These are phyloP conservation scores for Sporothrix sp. DNA, from an alignment of 2,329 filamentous ascomycete species.

Conservation along the genomic window DNA sequence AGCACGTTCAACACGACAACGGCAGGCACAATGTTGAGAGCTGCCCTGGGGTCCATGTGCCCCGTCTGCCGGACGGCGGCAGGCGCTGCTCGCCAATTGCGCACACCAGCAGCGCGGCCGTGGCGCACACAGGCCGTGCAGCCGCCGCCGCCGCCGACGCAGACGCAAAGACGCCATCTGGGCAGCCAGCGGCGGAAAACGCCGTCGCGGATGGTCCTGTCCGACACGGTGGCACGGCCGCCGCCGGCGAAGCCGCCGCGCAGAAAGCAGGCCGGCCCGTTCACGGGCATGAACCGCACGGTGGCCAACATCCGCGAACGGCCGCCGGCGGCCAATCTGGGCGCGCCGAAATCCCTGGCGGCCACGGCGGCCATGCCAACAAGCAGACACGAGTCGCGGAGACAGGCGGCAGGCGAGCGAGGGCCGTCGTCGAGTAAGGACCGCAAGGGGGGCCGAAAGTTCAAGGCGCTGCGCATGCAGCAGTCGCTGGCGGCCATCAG, in stretches of 20 bases:
- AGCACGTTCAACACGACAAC: background rate
- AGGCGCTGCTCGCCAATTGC: background rate
- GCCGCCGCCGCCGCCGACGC: background rate
- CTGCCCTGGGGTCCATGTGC: constrained; percentile 13
- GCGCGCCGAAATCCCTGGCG: constrained; percentile 14
- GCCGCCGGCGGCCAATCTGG: constrained; percentile 16
- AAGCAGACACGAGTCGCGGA: background rate
- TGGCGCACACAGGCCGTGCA: background rate
- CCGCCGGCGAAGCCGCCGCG: constrained; percentile 28
- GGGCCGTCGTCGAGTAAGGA: background rate
- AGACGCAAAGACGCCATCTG: constrained; percentile 13
- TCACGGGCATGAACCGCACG: constrained; percentile 47
- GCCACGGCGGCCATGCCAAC: constrained; percentile 12
- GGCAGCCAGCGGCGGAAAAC: constrained; percentile 11
- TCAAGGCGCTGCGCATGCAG: constrained; percentile 93
- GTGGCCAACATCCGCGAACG: constrained; percentile 33
- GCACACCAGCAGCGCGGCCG: background rate
- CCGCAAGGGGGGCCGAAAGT: constrained; percentile 31
- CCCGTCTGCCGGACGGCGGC: constrained; percentile 16
- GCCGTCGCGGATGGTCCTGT: constrained; percentile 50
- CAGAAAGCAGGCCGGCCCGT: constrained; percentile 38
- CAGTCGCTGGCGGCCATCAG: constrained; percentile 64
- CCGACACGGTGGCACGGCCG: constrained; percentile 38
- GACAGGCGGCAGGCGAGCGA: constrained; percentile 13
- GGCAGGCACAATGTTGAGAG: constrained; percentile 16